These are phyloP conservation scores for Auxenochlorella protothecoides DNA, from an alignment of 139 green algal genomes.

Conservation along the genomic window DNA sequence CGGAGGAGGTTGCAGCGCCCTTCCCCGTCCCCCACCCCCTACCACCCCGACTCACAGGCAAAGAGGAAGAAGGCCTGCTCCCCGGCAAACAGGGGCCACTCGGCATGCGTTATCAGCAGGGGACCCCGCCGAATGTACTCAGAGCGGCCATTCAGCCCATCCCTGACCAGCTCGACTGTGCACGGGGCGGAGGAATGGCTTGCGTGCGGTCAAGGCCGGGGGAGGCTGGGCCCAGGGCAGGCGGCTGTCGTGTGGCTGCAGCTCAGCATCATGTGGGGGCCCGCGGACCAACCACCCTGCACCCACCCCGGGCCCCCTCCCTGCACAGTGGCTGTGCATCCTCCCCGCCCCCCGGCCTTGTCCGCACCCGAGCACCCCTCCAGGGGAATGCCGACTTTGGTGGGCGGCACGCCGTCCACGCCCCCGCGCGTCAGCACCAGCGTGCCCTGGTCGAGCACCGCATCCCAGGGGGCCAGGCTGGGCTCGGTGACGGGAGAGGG, in stretches of 20 bases:
- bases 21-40: background rate
- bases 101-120: slow-evolving; percentile 35
- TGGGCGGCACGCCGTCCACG: background rate
- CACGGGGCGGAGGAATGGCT: background rate
- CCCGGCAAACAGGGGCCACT: slow-evolving; percentile 27
- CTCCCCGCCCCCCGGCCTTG: too few relatives aligned
- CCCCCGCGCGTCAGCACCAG: slow-evolving; percentile 11
- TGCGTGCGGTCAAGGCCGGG: too few relatives aligned
- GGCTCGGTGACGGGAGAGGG: background rate
- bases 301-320: too few relatives aligned
- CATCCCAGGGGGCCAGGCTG: slow-evolving; percentile 11
- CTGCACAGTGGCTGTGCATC: too few relatives aligned
- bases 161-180: slow-evolving; percentile 16
- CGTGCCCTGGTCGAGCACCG: slow-evolving; percentile 18
- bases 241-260: too few relatives aligned
- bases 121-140: slow-evolving; percentile 24
- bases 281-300: too few relatives aligned
- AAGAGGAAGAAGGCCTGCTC: slow-evolving; percentile 33
- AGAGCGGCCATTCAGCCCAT: slow-evolving; percentile 21
- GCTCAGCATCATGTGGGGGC: too few relatives aligned
- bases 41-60: slow-evolving; percentile 7
- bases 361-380: slow-evolving; percentile 6
- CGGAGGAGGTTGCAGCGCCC: background rate
- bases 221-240: too few relatives aligned
- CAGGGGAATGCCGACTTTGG: slow-evolving; percentile 24